Evolutionary conservation across 129 eudicot genomes (phyloP).

Genomic region (Ambrosia artemisiifolia): DNA sequence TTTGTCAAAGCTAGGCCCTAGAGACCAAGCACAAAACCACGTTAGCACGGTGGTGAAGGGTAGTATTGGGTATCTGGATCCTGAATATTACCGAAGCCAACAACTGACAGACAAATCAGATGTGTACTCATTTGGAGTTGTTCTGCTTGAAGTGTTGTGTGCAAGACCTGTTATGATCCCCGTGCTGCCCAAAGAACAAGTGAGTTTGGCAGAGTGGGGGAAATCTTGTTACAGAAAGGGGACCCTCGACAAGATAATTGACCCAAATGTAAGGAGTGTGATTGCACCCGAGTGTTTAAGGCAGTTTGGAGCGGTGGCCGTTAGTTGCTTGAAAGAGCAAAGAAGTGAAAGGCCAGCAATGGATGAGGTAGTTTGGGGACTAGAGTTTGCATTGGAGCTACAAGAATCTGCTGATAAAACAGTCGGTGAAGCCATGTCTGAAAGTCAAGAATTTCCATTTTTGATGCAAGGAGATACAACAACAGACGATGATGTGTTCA

Average conservation of each 20-base stretch:
- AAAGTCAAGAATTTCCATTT: constrained; percentile 16
- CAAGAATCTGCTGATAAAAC: constrained; percentile 28
- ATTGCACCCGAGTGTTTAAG: constrained; percentile 29
- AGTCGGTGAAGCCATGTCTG: background rate
- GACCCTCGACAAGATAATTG: constrained; percentile 15
- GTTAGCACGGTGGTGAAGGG: constrained; percentile 53
- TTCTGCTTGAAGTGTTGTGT: constrained; percentile 38
- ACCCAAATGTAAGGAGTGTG: constrained; percentile 21
- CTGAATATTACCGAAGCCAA: constrained; percentile 31
- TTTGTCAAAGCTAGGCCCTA: constrained; percentile 45
- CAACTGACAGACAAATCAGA: constrained; percentile 46
- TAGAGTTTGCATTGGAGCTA: constrained; percentile 28
- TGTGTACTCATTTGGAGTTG: constrained; percentile 64
- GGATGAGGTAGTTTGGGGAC: constrained; percentile 33
- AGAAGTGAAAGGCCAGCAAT: constrained; percentile 26
- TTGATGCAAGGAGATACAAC: constrained; percentile 19
- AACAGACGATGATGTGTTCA: constrained; percentile 15
- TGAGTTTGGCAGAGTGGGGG: constrained; percentile 35
- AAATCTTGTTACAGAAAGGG: constrained; percentile 19
- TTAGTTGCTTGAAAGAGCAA: constrained; percentile 19
- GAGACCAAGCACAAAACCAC: constrained; percentile 30
- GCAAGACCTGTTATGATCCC: constrained; percentile 33
- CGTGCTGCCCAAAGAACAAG: constrained; percentile 23
- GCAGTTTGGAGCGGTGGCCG: constrained; percentile 37
- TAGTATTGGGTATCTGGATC: constrained; percentile 50